Evolutionary conservation across 345 rosid species (phyloP).

Genomic region (Citrus unshiu): DNA sequence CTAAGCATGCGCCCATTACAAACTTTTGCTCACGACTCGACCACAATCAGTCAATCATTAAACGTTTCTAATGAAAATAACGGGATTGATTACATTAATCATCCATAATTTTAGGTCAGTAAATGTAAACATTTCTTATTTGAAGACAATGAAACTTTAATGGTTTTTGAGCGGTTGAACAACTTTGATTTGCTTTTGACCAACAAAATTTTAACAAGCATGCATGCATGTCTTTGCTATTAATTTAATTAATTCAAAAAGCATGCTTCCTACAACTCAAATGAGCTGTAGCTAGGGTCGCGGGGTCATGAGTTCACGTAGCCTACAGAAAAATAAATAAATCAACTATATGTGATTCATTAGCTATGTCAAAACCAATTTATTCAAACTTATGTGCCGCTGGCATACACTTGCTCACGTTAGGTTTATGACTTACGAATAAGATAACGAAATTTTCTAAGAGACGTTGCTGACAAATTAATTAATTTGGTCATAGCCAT

Average conservation of each 20-base stretch:
- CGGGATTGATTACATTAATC: too few relatives aligned
- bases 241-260: background rate
- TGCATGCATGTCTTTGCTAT: background rate
- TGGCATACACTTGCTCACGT: constrained; percentile 10
- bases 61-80: too few relatives aligned
- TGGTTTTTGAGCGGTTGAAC: background rate
- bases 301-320: constrained; percentile 10
- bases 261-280: background rate
- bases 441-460: background rate
- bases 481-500: too few relatives aligned
- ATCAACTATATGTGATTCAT: background rate
- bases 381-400: background rate
- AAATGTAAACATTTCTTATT: too few relatives aligned
- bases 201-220: too few relatives aligned
- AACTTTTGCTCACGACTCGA: too few relatives aligned
- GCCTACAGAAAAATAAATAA: background rate
- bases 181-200: background rate
- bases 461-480: too few relatives aligned
- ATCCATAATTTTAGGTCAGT: too few relatives aligned
- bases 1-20: too few relatives aligned
- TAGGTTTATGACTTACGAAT: background rate
- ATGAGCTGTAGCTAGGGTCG: background rate
- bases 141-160: background rate
- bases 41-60: too few relatives aligned
- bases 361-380: background rate